phyloP scores from a whole-genome alignment of 495 filamentous ascomycete genomes.

The Aspergillus avenaceus region DNA sequence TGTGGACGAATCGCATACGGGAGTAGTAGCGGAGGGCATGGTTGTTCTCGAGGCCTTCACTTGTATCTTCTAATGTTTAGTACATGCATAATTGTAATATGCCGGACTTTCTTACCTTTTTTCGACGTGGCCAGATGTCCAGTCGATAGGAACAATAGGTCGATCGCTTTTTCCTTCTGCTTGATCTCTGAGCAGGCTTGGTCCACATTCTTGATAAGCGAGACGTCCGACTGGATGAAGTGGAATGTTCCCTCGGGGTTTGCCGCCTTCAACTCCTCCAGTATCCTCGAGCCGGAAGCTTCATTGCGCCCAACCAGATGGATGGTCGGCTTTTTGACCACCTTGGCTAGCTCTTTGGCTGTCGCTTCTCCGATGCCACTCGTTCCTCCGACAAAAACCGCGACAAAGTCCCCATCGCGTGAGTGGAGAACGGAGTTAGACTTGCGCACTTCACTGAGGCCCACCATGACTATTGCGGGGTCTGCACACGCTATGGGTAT shows the following conservation, averaged over 20 bases:
- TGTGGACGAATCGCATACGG: conserved; percentile 57
- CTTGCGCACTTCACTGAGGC: conserved; percentile 7
- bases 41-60: conserved; percentile 53
- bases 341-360: conserved; percentile 48
- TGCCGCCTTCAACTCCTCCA: conserved; percentile 32
- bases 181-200: conserved; percentile 53
- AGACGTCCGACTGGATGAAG: conserved; percentile 58
- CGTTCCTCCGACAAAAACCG: conserved; percentile 60
- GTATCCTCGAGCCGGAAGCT: conserved; percentile 33
- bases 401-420: conserved; percentile 41
- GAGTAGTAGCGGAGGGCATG: conserved; percentile 56
- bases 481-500: too few species aligned
- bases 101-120: conserved; percentile 8
- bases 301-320: conserved; percentile 46
- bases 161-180: conserved; percentile 50
- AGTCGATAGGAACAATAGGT: conserved; percentile 52
- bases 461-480: conserved; percentile 8
- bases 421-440: conserved; percentile 12
- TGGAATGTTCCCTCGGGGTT: conserved; percentile 32
- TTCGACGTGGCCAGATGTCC: conserved; percentile 11
- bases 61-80: conserved; percentile 40
- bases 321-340: conserved; percentile 34
- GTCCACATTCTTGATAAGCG: conserved; percentile 57
- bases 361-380: conserved; percentile 57
- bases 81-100: not conserved